Evolutionary conservation across 73 alveolate species (phyloP).

Genomic region (Paramecium sonneborni): DNA sequence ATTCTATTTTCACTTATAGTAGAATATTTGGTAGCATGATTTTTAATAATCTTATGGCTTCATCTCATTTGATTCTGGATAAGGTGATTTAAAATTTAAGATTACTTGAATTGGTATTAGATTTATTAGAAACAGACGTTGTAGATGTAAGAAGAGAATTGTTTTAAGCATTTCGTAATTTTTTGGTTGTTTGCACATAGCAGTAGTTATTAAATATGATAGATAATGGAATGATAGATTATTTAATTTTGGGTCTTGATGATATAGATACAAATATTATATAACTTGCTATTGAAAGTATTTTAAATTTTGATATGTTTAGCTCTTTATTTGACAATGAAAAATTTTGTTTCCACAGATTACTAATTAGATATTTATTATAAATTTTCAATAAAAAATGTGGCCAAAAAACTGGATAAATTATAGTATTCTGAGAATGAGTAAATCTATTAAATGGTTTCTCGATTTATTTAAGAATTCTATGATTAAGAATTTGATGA

Average conservation of each 20-base stretch:
- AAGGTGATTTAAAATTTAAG: neutral
- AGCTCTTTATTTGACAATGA: neutral
- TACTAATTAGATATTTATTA: neutral
- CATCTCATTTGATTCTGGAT: neutral
- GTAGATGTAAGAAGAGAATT: neutral
- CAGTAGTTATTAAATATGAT: neutral
- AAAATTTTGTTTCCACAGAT: neutral
- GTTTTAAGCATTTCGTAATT: neutral
- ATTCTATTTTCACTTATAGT: neutral
- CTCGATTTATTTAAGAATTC: neutral
- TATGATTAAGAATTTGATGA: neutral
- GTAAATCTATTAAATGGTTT: neutral
- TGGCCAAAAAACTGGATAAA: neutral
- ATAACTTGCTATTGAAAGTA: neutral
- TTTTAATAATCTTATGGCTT: neutral
- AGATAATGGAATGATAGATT: conserved; percentile 5
- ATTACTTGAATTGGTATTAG: neutral
- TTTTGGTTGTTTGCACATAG: neutral
- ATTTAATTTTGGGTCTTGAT: neutral
- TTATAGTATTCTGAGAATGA: neutral
- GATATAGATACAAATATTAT: neutral
- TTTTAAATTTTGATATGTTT: neutral
- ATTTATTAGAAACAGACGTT: neutral
- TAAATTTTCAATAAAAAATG: neutral
- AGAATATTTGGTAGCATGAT: neutral